These are phyloP conservation scores for Aspergillus taichungensis DNA, from an alignment of 495 filamentous ascomycete species.

Conservation along the genomic window DNA sequence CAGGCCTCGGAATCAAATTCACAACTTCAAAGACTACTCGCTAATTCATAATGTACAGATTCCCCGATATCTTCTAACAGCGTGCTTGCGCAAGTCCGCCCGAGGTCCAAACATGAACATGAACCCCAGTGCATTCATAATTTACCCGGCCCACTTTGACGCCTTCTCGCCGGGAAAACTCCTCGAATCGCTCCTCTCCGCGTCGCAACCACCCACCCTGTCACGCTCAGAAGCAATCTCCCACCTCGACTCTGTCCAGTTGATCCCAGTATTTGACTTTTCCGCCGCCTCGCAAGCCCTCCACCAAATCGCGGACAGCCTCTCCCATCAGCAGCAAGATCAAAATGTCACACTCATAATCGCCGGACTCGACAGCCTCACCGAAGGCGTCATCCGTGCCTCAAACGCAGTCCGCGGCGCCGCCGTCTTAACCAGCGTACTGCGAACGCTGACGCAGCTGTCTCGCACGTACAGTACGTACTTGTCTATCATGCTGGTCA, in stretches of 20 bases:
- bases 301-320: constrained; percentile 18
- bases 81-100: constrained; percentile 4
- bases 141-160: constrained; percentile 73
- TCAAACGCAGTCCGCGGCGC: constrained; percentile 34
- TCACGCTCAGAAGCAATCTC: constrained; percentile 26
- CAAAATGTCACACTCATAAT: constrained; percentile 22
- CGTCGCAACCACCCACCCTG: constrained; percentile 9
- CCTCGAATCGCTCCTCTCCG: constrained; percentile 29
- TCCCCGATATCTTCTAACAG: constrained; percentile 16
- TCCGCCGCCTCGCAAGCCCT: constrained; percentile 28
- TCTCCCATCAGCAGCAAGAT: constrained; percentile 12
- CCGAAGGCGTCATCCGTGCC: constrained; percentile 29
- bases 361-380: constrained; percentile 31
- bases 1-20: constrained; percentile 9
- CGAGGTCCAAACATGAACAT: constrained; percentile 3
- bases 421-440: constrained; percentile 23
- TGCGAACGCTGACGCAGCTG: constrained; percentile 28
- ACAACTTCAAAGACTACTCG: neutral
- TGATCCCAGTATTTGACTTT: constrained; percentile 31
- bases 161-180: constrained; percentile 70
- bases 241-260: constrained; percentile 28
- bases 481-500: constrained; percentile 32
- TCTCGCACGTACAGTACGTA: constrained; percentile 18
- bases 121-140: constrained; percentile 25
- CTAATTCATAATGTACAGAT: constrained; percentile 5